Conservation (phyloP, 1,139 yeast species). For the Geotrichum siamense region DNA sequence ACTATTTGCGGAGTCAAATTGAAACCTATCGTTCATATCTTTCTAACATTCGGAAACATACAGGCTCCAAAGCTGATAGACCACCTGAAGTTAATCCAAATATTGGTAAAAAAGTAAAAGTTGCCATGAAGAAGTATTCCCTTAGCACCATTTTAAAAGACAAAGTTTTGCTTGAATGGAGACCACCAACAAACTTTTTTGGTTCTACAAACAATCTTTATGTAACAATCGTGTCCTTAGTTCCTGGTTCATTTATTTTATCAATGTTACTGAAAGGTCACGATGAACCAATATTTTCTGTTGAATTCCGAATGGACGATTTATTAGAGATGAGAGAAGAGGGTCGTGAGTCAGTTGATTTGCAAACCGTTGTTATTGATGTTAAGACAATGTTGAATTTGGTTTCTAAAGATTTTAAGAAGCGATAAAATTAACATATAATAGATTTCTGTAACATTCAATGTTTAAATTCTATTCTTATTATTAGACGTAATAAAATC, state of each 20-base stretch:
- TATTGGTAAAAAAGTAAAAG: conserved; percentile 26
- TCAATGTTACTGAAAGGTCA: conserved; percentile 32
- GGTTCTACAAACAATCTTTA: conserved; percentile 17
- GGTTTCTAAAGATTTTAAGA: conserved; percentile 26
- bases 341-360: conserved; percentile 28
- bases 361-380: conserved; percentile 32
- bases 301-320: conserved; percentile 35
- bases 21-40: conserved; percentile 37
- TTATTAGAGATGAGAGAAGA: conserved; percentile 33
- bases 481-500: too few relatives aligned
- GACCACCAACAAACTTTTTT: conserved; percentile 27
- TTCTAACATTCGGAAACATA: conserved; percentile 35
- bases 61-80: conserved; percentile 30
- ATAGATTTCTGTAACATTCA: too few relatives aligned
- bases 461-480: too few relatives aligned
- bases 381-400: conserved; percentile 25
- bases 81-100: conserved; percentile 27
- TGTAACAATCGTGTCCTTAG: conserved; percentile 31
- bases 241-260: conserved; percentile 35
- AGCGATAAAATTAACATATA: conserved; percentile 5
- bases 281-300: conserved; percentile 28
- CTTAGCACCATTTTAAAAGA: conserved; percentile 32
- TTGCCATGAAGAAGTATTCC: conserved; percentile 31
- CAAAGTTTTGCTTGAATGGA: conserved; percentile 30
- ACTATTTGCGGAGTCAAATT: conserved; percentile 34